Evolutionary conservation across 2,329 filamentous ascomycete species (phyloP).

Genomic region (Sclerotinia borealis): DNA sequence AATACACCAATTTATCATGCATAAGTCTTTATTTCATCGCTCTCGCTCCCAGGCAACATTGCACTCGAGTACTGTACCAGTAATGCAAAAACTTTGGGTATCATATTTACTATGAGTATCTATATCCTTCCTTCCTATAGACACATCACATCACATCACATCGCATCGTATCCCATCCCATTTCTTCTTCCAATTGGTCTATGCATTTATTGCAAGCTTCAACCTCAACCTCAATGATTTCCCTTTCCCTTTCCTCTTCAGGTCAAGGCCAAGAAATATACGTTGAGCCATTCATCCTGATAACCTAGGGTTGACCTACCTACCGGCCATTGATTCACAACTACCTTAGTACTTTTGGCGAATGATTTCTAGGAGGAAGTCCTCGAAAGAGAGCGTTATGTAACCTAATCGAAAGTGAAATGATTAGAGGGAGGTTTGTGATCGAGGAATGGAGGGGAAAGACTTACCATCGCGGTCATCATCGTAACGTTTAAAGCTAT

Average conservation of each 20-base stretch:
- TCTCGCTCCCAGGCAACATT: too few relatives aligned
- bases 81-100: constrained; percentile 7
- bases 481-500: constrained; percentile 88
- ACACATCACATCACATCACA: not conserved
- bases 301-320: too few relatives aligned
- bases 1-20: too few relatives aligned
- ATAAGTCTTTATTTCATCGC: too few relatives aligned
- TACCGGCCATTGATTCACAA: not conserved
- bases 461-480: constrained; percentile 76
- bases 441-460: not conserved
- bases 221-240: not conserved
- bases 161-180: not conserved
- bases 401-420: constrained; percentile 40
- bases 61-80: too few relatives aligned
- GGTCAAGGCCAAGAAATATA: not conserved
- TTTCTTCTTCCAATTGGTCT: too few relatives aligned
- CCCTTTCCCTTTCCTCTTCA: not conserved
- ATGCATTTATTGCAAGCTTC: not conserved
- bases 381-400: constrained; percentile 66
- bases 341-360: constrained; percentile 24
- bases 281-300: not conserved
- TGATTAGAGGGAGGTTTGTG: not conserved
- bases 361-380: constrained; percentile 31
- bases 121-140: not conserved
- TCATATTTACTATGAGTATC: constrained; percentile 14